These are phyloP conservation scores for Oropetium thomaeum DNA, from an alignment of 176 grass and related monocot species.

Conservation along the genomic window DNA sequence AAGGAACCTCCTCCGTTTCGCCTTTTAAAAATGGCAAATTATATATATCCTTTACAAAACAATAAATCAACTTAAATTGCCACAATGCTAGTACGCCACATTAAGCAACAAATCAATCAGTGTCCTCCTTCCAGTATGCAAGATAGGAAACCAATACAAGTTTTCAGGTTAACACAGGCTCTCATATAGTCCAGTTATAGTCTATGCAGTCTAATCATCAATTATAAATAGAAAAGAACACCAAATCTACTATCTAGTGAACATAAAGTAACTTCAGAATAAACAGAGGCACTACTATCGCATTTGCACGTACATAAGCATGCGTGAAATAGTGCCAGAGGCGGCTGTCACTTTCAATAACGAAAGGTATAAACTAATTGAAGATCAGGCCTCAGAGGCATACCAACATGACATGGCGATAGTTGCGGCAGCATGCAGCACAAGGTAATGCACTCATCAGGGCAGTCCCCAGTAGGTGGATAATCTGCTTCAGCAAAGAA, in stretches of 20 bases:
- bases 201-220: neutral
- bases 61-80: neutral
- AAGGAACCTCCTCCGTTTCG: neutral
- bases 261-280: neutral
- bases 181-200: neutral
- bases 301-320: neutral
- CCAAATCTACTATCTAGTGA: neutral
- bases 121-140: too few species aligned
- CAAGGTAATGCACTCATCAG: conserved; percentile 19
- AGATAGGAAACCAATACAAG: neutral
- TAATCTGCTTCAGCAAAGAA: conserved; percentile 30
- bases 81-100: neutral
- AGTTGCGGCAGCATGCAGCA: conserved; percentile 12
- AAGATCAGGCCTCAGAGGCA: neutral
- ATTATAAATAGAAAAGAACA: neutral
- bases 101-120: neutral
- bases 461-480: neutral
- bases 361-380: neutral
- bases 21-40: too few species aligned
- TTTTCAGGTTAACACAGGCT: neutral
- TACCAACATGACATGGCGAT: conserved; percentile 14
- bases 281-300: neutral
- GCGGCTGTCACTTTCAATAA: neutral
- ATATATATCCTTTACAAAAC: neutral
- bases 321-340: neutral